A percentile compares a stretch with the other conserved stretches of the same genome.
phyloP scores from a whole-genome alignment of 2,329 filamentous ascomycete genomes.

The Alternaria tenuissima region DNA sequence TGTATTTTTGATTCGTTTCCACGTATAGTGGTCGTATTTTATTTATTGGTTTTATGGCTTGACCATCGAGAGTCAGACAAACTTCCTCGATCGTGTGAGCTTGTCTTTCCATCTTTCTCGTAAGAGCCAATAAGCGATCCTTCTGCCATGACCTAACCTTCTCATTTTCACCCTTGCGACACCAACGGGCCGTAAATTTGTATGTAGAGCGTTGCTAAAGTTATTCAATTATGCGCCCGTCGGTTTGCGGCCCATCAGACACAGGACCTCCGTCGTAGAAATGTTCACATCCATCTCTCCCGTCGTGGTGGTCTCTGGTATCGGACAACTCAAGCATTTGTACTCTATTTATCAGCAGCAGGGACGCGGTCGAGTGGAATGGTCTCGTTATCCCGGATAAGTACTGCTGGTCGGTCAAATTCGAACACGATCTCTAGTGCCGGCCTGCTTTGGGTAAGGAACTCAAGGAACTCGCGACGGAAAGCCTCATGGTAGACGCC shows the following conservation, averaged over 20 bases:
- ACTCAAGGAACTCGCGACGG: constrained; percentile 10
- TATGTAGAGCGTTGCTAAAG: background rate
- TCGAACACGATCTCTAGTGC: constrained; percentile 7
- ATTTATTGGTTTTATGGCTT: background rate
- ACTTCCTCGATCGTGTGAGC: background rate
- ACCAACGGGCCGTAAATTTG: no score
- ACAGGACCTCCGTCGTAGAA: background rate
- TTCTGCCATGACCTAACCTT: background rate
- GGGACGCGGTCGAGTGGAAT: constrained; percentile 1
- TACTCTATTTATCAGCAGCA: background rate
- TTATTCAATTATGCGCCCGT: background rate
- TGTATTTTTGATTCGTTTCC: background rate
- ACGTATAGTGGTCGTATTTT: background rate
- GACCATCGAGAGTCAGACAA: background rate
- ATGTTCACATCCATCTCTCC: background rate
- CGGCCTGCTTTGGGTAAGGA: constrained; percentile 6
- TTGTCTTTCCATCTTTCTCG: background rate
- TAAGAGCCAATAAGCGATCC: background rate
- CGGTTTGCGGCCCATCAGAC: background rate
- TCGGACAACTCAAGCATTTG: background rate
- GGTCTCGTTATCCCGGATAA: background rate
- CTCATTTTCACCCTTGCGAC: background rate
- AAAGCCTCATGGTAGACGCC: constrained; percentile 4
- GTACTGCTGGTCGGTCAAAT: background rate
- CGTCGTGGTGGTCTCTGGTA: background rate